Evolutionary conservation across 352 stramenopile genomes (phyloP).

Genomic region (Globisporangium rhizosaccharum): DNA sequence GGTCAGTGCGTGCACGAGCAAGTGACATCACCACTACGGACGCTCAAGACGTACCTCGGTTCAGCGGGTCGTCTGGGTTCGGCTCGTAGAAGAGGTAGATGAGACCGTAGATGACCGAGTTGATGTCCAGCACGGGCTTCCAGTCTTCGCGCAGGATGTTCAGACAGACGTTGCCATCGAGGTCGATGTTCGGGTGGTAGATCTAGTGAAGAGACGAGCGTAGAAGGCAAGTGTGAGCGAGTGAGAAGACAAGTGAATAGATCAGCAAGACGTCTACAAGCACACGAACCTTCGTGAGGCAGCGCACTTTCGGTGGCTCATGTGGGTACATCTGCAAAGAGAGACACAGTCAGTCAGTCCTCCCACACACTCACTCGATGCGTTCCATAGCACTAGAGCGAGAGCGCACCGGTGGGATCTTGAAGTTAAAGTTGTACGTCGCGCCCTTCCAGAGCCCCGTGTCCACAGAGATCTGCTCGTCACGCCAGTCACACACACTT

Average conservation of each 20-base stretch:
- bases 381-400: not conserved
- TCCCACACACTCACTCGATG: not conserved
- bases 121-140: slow-evolving; percentile 99
- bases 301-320: slow-evolving; percentile 97
- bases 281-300: slow-evolving; percentile 85
- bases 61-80: slow-evolving; percentile 98
- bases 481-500: slow-evolving; percentile 14
- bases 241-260: not conserved
- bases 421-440: slow-evolving; percentile 97
- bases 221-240: not conserved
- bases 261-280: not conserved
- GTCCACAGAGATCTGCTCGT: slow-evolving; percentile 85
- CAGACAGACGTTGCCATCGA: slow-evolving; percentile 98
- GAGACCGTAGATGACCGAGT: slow-evolving; percentile 98
- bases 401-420: slow-evolving; percentile 88
- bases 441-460: slow-evolving; percentile 96
- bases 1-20: not conserved
- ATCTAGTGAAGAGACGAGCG: slow-evolving; percentile 58
- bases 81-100: slow-evolving; percentile 99
- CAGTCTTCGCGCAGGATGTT: slow-evolving; percentile 98
- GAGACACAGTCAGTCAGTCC: not conserved
- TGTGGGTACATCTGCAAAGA: slow-evolving; percentile 88
- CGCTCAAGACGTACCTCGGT: slow-evolving; percentile 61
- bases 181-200: slow-evolving; percentile 98
- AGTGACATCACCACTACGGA: too few species aligned